These are phyloP conservation scores for Boletus austroedulis DNA, from an alignment of 1,284 basidiomycete species.

Conservation along the genomic window DNA sequence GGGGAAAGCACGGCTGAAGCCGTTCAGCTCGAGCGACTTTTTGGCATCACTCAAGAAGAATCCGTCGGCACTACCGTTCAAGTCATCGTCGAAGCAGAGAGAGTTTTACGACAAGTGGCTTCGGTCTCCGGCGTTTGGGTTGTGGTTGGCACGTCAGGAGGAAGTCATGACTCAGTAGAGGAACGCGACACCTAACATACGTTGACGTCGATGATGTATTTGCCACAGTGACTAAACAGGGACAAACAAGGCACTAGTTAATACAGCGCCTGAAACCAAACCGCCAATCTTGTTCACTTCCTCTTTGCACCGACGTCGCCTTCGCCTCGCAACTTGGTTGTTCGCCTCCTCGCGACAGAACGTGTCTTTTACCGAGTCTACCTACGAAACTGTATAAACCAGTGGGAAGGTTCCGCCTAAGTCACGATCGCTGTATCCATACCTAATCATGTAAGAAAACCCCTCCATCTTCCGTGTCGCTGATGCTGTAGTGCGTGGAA, in stretches of 20 bases:
- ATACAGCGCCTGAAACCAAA: conserved; percentile 15
- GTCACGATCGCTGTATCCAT: conserved; percentile 31
- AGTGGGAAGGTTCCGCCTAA: conserved; percentile 21
- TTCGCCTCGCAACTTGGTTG: neutral
- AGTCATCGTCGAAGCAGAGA: conserved; percentile 55
- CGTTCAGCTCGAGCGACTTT: conserved; percentile 80
- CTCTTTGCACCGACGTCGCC: conserved; percentile 15
- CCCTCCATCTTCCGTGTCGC: conserved; percentile 19
- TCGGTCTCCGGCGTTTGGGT: conserved; percentile 67
- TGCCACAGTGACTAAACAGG: conserved; percentile 27
- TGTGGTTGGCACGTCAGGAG: conserved; percentile 75
- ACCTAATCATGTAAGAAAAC: conserved; percentile 36
- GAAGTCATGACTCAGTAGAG: conserved; percentile 39
- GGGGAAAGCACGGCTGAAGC: conserved; percentile 49
- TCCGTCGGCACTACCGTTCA: conserved; percentile 78
- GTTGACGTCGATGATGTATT: too few species aligned
- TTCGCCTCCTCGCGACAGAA: conserved; percentile 6
- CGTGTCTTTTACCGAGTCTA: conserved; percentile 18
- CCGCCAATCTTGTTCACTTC: conserved; percentile 6
- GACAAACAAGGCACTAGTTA: conserved; percentile 23
- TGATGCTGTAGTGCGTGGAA: conserved; percentile 32
- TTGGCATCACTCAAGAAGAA: conserved; percentile 78
- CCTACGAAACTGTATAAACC: conserved; percentile 29
- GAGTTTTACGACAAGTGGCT: conserved; percentile 77
- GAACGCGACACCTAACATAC: too few species aligned